Evolutionary conservation across 2,329 filamentous ascomycete species (phyloP), one percentile per base, ranked within the genome.

Genomic region (Colletotrichum chrysophilum): DNA sequence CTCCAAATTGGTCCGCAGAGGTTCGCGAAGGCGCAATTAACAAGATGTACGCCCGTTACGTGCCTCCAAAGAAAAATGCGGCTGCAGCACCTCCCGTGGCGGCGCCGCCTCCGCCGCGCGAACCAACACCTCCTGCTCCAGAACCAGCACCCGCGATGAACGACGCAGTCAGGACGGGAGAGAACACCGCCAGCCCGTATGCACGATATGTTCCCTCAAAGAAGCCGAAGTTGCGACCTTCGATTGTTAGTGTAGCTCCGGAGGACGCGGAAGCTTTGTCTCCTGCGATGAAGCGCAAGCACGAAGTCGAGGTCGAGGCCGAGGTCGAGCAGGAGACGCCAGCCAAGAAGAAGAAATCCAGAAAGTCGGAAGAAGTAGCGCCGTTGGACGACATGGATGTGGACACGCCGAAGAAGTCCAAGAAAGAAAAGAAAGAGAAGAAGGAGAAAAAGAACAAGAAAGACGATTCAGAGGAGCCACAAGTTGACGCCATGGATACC

Each of bases 361-460:
- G 81, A 73, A 82, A 80, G 66, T 66, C 76, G 5, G 78, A 74
- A 52, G 69, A 76, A 24, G 60, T 28, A 2, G 48, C 74, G 4
- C 62, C 56, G 12, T 62, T 66, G 28, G 76, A 79, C 79, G 74
- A 79, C 13, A 65, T 72, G 16, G 78, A 84, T 3, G 74, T 78
- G 79, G 77, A 75, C 5, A 75, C 58, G 1, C 36, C 77, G 9
- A 76, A 75, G 14, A 71, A 74, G 32, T 67, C 78, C 18, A 81
- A 78, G 66, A 77, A 87, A 79, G 85, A 81, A 34, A 78, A 84
- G 80, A 83, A 84, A 79, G 82, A 84, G 78, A 81, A 82, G 69
- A 82, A 78, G 60, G 80, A 79, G 55, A 84, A 84, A 75, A 81
- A 81, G 8, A 80, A 82, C 34, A 56, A 73, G 9, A 56, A 73